Conservation (phyloP, 345 rosid genomes). For the Populus davidiana region DNA sequence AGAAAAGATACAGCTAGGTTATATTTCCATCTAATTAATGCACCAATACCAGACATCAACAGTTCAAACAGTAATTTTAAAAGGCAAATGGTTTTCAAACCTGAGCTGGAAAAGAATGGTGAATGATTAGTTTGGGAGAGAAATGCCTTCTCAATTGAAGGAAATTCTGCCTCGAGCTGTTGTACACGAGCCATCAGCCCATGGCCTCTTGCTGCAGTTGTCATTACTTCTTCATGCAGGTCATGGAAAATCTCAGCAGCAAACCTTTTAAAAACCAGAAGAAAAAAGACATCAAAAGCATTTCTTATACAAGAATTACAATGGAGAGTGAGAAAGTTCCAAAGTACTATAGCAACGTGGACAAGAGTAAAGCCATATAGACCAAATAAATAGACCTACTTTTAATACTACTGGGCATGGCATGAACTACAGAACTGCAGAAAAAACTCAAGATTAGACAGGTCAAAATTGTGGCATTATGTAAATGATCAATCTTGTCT, state of each 20-base stretch:
- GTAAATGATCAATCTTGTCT: neutral
- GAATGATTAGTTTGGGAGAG: conserved; percentile 82
- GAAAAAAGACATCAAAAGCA: conserved; percentile 11
- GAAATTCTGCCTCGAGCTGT: conserved; percentile 87
- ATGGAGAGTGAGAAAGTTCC: neutral
- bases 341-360: neutral
- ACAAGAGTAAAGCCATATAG: neutral
- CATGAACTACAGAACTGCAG: neutral
- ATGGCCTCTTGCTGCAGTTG: conserved; percentile 94
- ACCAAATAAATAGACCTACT: neutral
- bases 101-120: conserved; percentile 56
- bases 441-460: neutral
- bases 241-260: conserved; percentile 97
- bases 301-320: neutral
- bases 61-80: neutral
- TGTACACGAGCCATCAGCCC: conserved; percentile 83
- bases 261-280: conserved; percentile 48
- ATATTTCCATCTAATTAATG: neutral
- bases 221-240: conserved; percentile 93
- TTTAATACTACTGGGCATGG: neutral
- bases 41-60: neutral
- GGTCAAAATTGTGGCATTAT: neutral
- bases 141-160: conserved; percentile 75
- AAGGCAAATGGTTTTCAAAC: conserved; percentile 32
- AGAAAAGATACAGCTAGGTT: neutral